Base-by-base conservation (phyloP, 176 grass and related monocot genomes). In the Tillandsia leiboldiana region DNA sequence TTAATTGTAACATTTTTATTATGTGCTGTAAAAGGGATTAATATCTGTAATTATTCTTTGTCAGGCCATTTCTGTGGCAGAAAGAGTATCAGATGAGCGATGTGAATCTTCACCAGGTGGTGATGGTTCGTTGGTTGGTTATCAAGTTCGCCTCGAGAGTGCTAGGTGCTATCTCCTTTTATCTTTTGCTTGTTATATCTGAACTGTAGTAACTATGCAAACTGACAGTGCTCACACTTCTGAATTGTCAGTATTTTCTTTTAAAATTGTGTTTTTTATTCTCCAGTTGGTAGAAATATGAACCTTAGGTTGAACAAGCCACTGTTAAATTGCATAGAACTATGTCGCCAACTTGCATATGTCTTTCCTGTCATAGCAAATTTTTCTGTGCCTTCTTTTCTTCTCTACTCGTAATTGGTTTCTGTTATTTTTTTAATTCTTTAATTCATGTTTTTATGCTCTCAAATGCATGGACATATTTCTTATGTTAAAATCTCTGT, bases 131-230 rank as follows among this genome's bases (percentile, higher is more conserved):
- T 84, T 89, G 67, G 86, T 96, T 59, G 88, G 92, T 67, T 96
- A 96, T 75, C 92, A 96, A 91, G 92, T 96, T 87, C 86, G 92
- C 50, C 92, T 96, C 64, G 92, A 96, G 26, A 91, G 81, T 51
- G 88, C 92, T 51, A 85, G 92, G 92, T 96, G 49, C 54, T 50
- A 27, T 69, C 54, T 50, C 22, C 65, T 79, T 70, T 79, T 42
- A 7, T 42, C 33, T 42, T 42, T 42, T 42, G 33, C 33, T 42
- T 6, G 33, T 42, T 12, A 11, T 49, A 61, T 33, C 49, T 22
- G 33, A 1, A 15, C 4, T 18, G 50, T 49, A 22, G 52, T 28
- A 2, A 47, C 54, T 24, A 26, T 73, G 57, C 14, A 62, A 62
- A 62, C 22, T 15, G 13, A 7, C 15, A 15, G 22, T 62, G 14